phyloP scores from a whole-genome alignment of 2,329 filamentous ascomycete species.

The Alternaria tenuissima region DNA sequence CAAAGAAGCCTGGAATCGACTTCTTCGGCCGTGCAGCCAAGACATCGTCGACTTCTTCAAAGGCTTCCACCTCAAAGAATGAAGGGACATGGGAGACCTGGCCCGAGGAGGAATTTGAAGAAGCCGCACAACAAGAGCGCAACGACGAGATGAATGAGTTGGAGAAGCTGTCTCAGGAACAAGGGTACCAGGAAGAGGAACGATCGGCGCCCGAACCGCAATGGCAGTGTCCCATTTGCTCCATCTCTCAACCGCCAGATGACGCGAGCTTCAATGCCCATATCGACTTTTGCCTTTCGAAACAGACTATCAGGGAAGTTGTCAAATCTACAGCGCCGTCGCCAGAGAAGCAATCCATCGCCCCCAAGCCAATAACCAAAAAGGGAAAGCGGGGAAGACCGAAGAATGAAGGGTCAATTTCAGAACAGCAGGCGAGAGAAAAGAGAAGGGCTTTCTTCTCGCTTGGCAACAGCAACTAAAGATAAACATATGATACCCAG shows the following conservation, averaged over 20 bases:
- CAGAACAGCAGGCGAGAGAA: constrained; percentile 37
- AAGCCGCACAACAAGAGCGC: constrained; percentile 66
- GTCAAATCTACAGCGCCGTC: constrained; percentile 62
- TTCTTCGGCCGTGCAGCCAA: constrained; percentile 72
- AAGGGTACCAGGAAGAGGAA: constrained; percentile 35
- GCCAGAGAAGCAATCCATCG: constrained; percentile 16
- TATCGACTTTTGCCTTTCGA: constrained; percentile 89
- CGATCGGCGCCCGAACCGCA: constrained; percentile 44
- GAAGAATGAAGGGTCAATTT: constrained; percentile 30
- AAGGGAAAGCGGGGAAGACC: constrained; percentile 44
- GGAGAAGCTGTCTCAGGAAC: constrained; percentile 69
- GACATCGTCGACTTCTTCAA: constrained; percentile 14
- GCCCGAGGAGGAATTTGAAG: constrained; percentile 72
- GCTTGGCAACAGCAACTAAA: constrained; percentile 13
- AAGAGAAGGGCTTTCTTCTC: constrained; percentile 48
- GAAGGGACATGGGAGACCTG: constrained; percentile 69
- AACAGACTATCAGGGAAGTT: constrained; percentile 83
- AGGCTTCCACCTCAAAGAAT: constrained; percentile 20
- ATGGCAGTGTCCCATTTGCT: constrained; percentile 91
- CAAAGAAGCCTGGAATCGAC: constrained; percentile 78
- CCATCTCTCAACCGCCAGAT: constrained; percentile 75
- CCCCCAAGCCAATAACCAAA: constrained; percentile 25
- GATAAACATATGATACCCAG: neutral
- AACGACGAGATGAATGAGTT: constrained; percentile 69
- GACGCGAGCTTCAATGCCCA: constrained; percentile 87